phyloP scores from a whole-genome alignment of 768 basidiomycete species.

The Tricholoma furcatifolium region DNA sequence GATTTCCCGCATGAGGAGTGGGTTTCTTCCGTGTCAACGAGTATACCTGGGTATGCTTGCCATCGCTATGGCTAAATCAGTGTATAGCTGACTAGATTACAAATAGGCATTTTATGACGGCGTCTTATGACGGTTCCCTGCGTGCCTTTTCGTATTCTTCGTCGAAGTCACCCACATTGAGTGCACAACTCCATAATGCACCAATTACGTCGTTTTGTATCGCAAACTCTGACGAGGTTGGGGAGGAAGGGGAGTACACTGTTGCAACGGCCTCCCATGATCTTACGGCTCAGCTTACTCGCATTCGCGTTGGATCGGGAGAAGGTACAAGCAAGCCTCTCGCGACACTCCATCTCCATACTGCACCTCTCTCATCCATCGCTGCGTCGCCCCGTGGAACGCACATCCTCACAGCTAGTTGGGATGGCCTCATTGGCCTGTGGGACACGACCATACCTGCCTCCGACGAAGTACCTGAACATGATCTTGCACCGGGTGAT shows the following conservation, averaged over 20 bases:
- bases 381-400: slow-evolving; percentile 51
- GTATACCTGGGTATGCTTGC: slow-evolving; percentile 51
- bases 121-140: slow-evolving; percentile 78
- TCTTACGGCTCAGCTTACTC: slow-evolving; percentile 61
- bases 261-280: slow-evolving; percentile 80
- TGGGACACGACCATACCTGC: slow-evolving; percentile 70
- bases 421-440: slow-evolving; percentile 84
- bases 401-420: slow-evolving; percentile 78
- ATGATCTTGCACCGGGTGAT: slow-evolving; percentile 35
- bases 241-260: slow-evolving; percentile 34
- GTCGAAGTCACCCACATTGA: slow-evolving; percentile 47
- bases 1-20: slow-evolving; percentile 89
- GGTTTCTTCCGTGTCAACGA: slow-evolving; percentile 80
- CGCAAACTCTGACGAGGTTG: slow-evolving; percentile 39
- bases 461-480: slow-evolving; percentile 61
- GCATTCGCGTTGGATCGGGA: slow-evolving; percentile 29
- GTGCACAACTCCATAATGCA: slow-evolving; percentile 53
- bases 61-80: slow-evolving; percentile 7
- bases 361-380: slow-evolving; percentile 74
- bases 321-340: slow-evolving; percentile 27
- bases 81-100: slow-evolving; percentile 2
- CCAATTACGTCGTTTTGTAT: slow-evolving; percentile 67
- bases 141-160: slow-evolving; percentile 69
- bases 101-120: slow-evolving; percentile 66
- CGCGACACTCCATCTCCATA: slow-evolving; percentile 82